Evolutionary conservation across 768 basidiomycete genomes (phyloP).

Genomic region (Mycena galopus): DNA sequence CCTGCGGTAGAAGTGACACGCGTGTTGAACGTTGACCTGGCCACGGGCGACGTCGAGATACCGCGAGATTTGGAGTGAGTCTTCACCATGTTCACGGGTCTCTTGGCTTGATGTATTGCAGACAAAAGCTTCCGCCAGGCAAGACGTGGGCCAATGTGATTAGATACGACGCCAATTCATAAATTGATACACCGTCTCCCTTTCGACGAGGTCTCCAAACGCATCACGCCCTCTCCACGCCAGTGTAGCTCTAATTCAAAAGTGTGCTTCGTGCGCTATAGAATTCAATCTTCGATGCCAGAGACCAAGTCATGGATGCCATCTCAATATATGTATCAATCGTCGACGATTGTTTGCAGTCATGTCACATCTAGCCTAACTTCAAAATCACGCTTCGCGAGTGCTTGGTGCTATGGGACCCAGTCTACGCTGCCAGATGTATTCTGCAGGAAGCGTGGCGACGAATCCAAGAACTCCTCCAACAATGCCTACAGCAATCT

Average conservation of each 20-base stretch:
- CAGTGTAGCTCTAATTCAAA: background rate
- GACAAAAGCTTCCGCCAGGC: conserved; percentile 37
- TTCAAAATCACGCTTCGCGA: background rate
- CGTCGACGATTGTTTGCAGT: background rate
- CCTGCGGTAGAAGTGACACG: conserved; percentile 82
- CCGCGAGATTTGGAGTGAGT: conserved; percentile 58
- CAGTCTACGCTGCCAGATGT: background rate
- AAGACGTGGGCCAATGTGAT: conserved; percentile 50
- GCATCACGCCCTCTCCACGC: background rate
- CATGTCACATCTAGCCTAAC: background rate
- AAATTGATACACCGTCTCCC: conserved; percentile 5
- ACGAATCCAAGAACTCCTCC: background rate
- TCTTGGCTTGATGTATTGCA: conserved; percentile 27
- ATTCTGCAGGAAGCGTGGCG: background rate
- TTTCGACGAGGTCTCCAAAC: background rate
- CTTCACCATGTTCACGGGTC: conserved; percentile 5
- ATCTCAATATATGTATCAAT: background rate
- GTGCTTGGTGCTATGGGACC: background rate
- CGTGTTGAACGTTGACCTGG: conserved; percentile 60
- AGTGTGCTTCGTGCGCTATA: background rate
- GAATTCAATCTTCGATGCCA: background rate
- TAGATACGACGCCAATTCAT: conserved; percentile 6
- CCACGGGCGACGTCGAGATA: conserved; percentile 65
- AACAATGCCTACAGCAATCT: background rate
- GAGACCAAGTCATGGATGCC: background rate